Evolutionary conservation across 2,329 filamentous ascomycete genomes (phyloP).

Genomic region (Penicillium expansum): DNA sequence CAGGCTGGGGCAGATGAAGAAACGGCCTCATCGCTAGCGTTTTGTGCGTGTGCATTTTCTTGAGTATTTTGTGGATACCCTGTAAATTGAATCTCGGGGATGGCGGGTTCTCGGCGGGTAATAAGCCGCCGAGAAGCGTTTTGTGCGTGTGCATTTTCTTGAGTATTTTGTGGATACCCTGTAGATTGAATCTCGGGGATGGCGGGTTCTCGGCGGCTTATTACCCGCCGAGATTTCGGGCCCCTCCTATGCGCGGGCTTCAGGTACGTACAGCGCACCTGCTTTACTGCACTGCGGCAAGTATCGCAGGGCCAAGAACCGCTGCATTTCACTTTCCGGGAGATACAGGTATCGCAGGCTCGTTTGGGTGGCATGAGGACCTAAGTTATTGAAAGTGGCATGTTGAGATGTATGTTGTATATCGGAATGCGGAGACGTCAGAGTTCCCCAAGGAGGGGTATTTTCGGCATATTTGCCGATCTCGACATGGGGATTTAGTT

Average conservation of each 20-base stretch:
- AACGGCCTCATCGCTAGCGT: background rate
- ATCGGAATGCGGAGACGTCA: background rate
- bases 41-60: background rate
- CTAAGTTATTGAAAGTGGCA: background rate
- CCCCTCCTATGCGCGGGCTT: slow-evolving; percentile 28
- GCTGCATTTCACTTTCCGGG: slow-evolving; percentile 32
- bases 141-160: background rate
- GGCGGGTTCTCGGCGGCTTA: background rate
- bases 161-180: too few relatives aligned
- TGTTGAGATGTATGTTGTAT: background rate
- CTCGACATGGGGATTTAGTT: background rate
- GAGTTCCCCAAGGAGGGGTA: background rate
- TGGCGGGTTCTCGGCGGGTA: background rate
- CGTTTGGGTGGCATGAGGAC: slow-evolving; percentile 23
- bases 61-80: too few relatives aligned
- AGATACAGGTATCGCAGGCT: slow-evolving; percentile 32
- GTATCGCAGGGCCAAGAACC: slow-evolving; percentile 31
- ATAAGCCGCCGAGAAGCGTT: slow-evolving; percentile 8
- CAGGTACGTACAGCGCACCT: slow-evolving; percentile 27
- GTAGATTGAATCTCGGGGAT: background rate
- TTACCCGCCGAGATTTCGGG: slow-evolving; percentile 24
- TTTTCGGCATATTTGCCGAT: background rate
- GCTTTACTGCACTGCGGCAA: slow-evolving; percentile 21
- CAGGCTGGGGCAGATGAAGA: background rate
- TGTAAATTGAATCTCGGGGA: background rate